phyloP scores from a whole-genome alignment of 768 basidiomycete species.

The Leucocoprinus birnbaumii region DNA sequence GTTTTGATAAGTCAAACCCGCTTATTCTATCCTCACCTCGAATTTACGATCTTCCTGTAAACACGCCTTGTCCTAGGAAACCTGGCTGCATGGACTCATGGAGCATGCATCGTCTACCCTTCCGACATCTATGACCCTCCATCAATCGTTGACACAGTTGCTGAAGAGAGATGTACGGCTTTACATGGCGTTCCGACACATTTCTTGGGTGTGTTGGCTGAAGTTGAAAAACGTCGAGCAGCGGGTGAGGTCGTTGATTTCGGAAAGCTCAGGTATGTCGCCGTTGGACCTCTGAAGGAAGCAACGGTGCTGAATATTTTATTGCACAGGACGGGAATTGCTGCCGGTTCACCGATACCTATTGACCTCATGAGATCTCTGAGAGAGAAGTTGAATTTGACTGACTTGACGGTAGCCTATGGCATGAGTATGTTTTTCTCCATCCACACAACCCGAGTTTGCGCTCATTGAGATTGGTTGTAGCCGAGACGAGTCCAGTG shows the following conservation, averaged over 20 bases:
- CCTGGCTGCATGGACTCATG: slow-evolving; percentile 73
- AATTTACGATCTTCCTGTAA: slow-evolving; percentile 13
- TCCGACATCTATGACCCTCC: slow-evolving; percentile 61
- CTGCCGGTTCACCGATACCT: slow-evolving; percentile 76
- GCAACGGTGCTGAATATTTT: background rate
- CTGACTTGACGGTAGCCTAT: slow-evolving; percentile 74
- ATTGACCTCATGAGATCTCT: slow-evolving; percentile 77
- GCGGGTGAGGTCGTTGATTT: slow-evolving; percentile 47
- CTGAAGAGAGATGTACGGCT: slow-evolving; percentile 68
- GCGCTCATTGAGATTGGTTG: slow-evolving; percentile 2
- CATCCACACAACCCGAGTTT: background rate
- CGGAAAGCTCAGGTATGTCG: slow-evolving; percentile 49
- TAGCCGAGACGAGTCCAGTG: slow-evolving; percentile 82
- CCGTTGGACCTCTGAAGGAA: background rate
- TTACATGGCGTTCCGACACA: slow-evolving; percentile 87
- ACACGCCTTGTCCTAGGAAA: slow-evolving; percentile 81
- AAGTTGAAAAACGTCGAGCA: slow-evolving; percentile 54
- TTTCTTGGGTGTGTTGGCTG: slow-evolving; percentile 70
- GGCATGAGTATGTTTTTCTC: slow-evolving; percentile 71
- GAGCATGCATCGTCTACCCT: slow-evolving; percentile 73
- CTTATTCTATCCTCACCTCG: background rate
- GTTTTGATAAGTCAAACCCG: slow-evolving; percentile 74
- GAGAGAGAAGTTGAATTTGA: slow-evolving; percentile 63
- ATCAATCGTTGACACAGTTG: slow-evolving; percentile 69
- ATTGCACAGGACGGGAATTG: slow-evolving; percentile 68